Conservation (phyloP, 495 filamentous ascomycete genomes). For the Darksidea phi region DNA sequence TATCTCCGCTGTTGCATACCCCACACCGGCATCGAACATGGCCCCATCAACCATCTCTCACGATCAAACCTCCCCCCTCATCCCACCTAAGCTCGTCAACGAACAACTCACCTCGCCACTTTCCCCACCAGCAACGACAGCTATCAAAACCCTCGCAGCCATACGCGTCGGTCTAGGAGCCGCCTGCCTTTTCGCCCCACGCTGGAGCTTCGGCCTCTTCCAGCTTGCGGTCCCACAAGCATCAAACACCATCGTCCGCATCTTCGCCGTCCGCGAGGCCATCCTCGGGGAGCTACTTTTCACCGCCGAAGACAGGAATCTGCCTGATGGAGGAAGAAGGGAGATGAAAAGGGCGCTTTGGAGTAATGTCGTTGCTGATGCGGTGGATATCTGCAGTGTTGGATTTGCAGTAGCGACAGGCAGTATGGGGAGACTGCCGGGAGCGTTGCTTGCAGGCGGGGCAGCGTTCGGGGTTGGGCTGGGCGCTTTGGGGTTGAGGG, state of each 20-base stretch:
- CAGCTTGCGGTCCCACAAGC: slow-evolving; percentile 9
- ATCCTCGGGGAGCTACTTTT: slow-evolving; percentile 29
- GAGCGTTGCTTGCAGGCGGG: slow-evolving; percentile 11
- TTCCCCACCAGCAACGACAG: background rate
- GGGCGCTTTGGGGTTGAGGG: slow-evolving; percentile 8
- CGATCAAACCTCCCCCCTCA: slow-evolving; percentile 3
- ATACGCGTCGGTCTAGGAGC: slow-evolving; percentile 23
- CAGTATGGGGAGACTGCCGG: slow-evolving; percentile 7
- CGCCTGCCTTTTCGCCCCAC: slow-evolving; percentile 18
- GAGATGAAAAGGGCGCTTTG: slow-evolving; percentile 31
- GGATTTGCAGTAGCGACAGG: slow-evolving; percentile 15
- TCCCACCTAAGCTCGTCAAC: slow-evolving; percentile 3
- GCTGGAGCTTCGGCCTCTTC: slow-evolving; percentile 22
- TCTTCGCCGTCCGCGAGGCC: slow-evolving; percentile 28
- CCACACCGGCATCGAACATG: background rate
- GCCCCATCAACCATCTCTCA: slow-evolving; percentile 5
- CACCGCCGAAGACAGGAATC: slow-evolving; percentile 21
- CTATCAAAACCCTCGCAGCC: slow-evolving; percentile 24
- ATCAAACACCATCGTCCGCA: slow-evolving; percentile 8
- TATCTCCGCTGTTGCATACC: background rate
- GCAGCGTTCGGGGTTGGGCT: slow-evolving; percentile 5
- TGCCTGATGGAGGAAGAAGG: slow-evolving; percentile 7
- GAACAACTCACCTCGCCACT: slow-evolving; percentile 1
- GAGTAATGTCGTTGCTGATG: slow-evolving; percentile 21
- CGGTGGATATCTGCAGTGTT: slow-evolving; percentile 14